Evolutionary conservation across 208 protist species (phyloP).

Genomic region (Leishmania aethiopica): DNA sequence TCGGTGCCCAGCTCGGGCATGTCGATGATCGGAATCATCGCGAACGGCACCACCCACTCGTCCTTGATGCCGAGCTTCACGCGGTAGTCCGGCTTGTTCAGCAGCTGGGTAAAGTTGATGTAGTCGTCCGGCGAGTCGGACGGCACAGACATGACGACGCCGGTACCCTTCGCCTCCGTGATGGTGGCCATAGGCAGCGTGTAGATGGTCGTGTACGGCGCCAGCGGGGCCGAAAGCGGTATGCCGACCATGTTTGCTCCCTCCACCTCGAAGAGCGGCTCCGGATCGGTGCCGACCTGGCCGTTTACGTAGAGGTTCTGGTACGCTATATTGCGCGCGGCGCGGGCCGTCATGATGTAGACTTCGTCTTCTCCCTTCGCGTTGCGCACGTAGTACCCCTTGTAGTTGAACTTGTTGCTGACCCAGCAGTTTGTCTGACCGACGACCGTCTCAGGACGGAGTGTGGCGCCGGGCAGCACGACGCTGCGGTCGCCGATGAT

Average conservation of each 20-base stretch:
- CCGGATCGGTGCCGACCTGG: constrained; percentile 64
- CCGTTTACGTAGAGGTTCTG: constrained; percentile 94
- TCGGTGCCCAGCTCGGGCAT: constrained; percentile 89
- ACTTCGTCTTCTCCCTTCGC: constrained; percentile 83
- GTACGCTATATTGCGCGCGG: constrained; percentile 96
- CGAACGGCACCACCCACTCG: constrained; percentile 96
- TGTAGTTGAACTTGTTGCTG: constrained; percentile 96
- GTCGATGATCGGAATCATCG: constrained; percentile 96
- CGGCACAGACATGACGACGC: constrained; percentile 98
- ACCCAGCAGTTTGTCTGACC: constrained; percentile 99
- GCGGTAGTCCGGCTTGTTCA: constrained; percentile 94
- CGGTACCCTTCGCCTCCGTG: constrained; percentile 97
- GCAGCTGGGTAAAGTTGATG: constrained; percentile 96
- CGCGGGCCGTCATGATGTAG: constrained; percentile 95
- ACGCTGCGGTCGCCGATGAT: constrained; percentile 80
- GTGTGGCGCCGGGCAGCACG: constrained; percentile 98
- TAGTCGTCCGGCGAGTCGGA: constrained; percentile 99
- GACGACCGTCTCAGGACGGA: constrained; percentile 99
- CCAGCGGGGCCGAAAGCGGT: constrained; percentile 92
- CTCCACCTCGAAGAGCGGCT: constrained; percentile 87
- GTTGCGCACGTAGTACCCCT: constrained; percentile 92
- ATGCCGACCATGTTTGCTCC: constrained; percentile 95
- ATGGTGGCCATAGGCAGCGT: constrained; percentile 99
- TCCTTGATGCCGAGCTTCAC: constrained; percentile 94
- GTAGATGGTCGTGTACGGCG: constrained; percentile 93